Percentiles rank a stretch among this genome's conserved stretches.
phyloP scores from a whole-genome alignment of 140 eudicot genomes.

The Erigeron philadelphicus region DNA sequence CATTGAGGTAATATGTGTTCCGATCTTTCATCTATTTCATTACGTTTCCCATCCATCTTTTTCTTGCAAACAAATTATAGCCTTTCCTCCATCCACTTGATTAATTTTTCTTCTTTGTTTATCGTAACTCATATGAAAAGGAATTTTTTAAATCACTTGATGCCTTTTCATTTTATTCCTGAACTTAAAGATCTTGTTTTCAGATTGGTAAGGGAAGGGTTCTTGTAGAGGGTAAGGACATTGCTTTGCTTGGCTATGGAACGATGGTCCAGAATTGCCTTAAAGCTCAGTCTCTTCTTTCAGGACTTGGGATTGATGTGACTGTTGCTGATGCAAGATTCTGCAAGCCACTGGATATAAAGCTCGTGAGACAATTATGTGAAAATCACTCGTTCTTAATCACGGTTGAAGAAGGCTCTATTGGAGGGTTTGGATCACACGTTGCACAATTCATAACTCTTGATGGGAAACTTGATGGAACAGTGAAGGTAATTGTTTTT shows the following conservation, averaged over 20 bases:
- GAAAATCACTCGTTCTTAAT: conserved; percentile 67
- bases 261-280: conserved; percentile 89
- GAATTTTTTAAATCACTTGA: background rate
- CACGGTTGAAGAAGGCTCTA: conserved; percentile 88
- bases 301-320: conserved; percentile 71
- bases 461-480: conserved; percentile 88
- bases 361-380: conserved; percentile 67
- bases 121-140: background rate
- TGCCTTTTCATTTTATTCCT: background rate
- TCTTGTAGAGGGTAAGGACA: conserved; percentile 63
- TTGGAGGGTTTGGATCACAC: conserved; percentile 96
- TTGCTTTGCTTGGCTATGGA: conserved; percentile 76
- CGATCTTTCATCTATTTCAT: conserved; percentile 3
- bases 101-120: background rate
- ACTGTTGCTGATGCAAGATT: conserved; percentile 97
- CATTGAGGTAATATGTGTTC: conserved; percentile 51
- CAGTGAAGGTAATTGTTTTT: conserved; percentile 57
- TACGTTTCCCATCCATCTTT: background rate
- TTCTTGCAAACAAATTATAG: background rate
- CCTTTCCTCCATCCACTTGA: background rate
- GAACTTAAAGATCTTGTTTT: conserved; percentile 3
- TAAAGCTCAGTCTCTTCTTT: conserved; percentile 68
- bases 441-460: conserved; percentile 85
- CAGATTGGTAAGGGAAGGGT: conserved; percentile 77
- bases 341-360: conserved; percentile 90